Conservation (phyloP, 768 basidiomycete genomes). For the Chalciporus pseudorubinellus region DNA sequence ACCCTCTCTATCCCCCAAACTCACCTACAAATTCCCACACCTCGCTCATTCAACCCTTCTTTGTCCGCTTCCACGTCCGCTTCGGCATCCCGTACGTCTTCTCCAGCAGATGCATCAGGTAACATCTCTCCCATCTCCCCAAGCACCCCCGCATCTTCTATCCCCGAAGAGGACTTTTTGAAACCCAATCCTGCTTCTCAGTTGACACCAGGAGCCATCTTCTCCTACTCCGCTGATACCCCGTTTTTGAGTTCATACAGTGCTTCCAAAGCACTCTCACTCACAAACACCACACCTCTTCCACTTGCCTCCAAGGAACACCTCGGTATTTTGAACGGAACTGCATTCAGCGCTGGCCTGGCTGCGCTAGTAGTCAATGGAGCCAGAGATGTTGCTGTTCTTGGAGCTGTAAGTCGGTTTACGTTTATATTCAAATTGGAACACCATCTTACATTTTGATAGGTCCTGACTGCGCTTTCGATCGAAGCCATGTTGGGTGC, state of each 20-base stretch:
- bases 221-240: not conserved
- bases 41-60: conserved; percentile 5
- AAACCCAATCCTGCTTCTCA: conserved; percentile 1
- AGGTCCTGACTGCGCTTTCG: conserved; percentile 80
- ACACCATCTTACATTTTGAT: conserved; percentile 9
- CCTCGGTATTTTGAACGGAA: conserved; percentile 80
- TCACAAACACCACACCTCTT: conserved; percentile 62
- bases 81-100: conserved; percentile 16
- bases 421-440: not conserved
- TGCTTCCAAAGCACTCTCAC: conserved; percentile 50
- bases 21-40: conserved; percentile 15
- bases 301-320: conserved; percentile 74
- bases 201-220: conserved; percentile 31
- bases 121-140: conserved; percentile 45
- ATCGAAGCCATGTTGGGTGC: conserved; percentile 78
- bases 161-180: conserved; percentile 23
- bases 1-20: conserved; percentile 1
- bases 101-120: conserved; percentile 31
- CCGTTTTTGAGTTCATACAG: conserved; percentile 11
- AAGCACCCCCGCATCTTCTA: conserved; percentile 32
- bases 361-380: conserved; percentile 72
- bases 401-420: conserved; percentile 38
- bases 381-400: conserved; percentile 61
- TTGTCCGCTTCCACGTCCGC: not conserved
- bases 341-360: conserved; percentile 81